Conservation (phyloP, 768 basidiomycete species). For the Baorangia bicolor region DNA sequence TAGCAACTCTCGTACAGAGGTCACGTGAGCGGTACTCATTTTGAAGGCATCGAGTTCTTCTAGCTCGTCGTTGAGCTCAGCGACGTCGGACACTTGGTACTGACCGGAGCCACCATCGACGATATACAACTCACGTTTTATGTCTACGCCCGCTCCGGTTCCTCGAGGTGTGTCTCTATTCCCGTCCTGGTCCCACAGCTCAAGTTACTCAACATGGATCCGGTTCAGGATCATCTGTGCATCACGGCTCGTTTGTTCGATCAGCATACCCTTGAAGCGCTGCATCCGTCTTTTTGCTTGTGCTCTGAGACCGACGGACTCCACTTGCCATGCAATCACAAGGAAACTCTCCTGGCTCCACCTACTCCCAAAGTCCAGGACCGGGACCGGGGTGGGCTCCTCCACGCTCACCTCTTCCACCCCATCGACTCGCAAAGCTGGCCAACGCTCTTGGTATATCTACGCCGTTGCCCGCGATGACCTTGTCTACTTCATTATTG, state of each 20-base stretch:
- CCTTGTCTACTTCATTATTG: slow-evolving; percentile 12
- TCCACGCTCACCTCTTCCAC: slow-evolving; percentile 70
- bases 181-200: not conserved
- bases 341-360: slow-evolving; percentile 12
- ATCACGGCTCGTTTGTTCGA: slow-evolving; percentile 4
- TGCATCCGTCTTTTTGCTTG: slow-evolving; percentile 6
- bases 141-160: not conserved
- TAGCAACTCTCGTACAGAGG: slow-evolving; percentile 2
- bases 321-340: slow-evolving; percentile 14
- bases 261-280: slow-evolving; percentile 1
- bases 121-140: not conserved
- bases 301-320: not conserved
- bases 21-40: slow-evolving; percentile 23
- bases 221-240: slow-evolving; percentile 1
- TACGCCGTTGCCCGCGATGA: slow-evolving; percentile 62
- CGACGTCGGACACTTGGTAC: slow-evolving; percentile 1
- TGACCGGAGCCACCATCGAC: not conserved
- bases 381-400: slow-evolving; percentile 46
- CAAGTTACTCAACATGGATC: not conserved
- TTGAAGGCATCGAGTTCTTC: slow-evolving; percentile 9
- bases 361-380: slow-evolving; percentile 9
- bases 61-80: slow-evolving; percentile 7
- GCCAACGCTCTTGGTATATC: slow-evolving; percentile 85
- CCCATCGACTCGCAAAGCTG: slow-evolving; percentile 75
- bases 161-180: slow-evolving; percentile 12